Conservation (phyloP, 495 filamentous ascomycete species). For the Neurospora sp. region DNA sequence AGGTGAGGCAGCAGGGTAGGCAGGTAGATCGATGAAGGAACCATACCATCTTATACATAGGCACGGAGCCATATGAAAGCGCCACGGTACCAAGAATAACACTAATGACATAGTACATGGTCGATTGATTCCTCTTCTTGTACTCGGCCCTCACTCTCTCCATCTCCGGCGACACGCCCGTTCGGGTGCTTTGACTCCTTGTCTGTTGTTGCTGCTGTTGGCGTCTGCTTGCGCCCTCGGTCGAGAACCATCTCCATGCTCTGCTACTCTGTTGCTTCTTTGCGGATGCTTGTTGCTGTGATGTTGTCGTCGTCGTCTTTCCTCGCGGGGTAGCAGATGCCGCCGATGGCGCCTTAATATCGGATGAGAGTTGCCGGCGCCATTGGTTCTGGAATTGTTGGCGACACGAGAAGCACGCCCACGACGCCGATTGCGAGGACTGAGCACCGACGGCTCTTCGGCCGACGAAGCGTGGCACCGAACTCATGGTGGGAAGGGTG, state of each 20-base stretch:
- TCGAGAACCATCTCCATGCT: slow-evolving; percentile 13
- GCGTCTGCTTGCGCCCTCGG: slow-evolving; percentile 5
- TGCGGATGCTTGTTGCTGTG: slow-evolving; percentile 4
- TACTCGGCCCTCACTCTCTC: slow-evolving; percentile 46
- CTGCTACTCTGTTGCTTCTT: slow-evolving; percentile 18
- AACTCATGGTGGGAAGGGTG: slow-evolving; percentile 10
- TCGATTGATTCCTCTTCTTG: slow-evolving; percentile 47
- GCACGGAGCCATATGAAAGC: slow-evolving; percentile 90
- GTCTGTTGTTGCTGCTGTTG: slow-evolving; percentile 10
- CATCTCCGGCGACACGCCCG: slow-evolving; percentile 35
- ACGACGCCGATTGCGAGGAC: not conserved
- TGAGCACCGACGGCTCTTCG: not conserved
- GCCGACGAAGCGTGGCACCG: slow-evolving; percentile 11
- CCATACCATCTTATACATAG: slow-evolving; percentile 90
- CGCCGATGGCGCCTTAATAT: not conserved
- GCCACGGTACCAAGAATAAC: slow-evolving; percentile 84
- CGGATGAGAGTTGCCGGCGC: not conserved
- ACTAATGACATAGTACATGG: slow-evolving; percentile 68
- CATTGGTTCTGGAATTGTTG: not conserved
- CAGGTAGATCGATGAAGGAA: not conserved
- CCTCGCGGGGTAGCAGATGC: not conserved
- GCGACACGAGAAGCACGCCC: slow-evolving; percentile 7
- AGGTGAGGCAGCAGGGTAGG: not conserved
- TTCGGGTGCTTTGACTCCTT: not conserved
- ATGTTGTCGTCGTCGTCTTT: not conserved